These are phyloP conservation scores for Colletotrichum sublineola DNA, from an alignment of 2,329 filamentous ascomycete genomes.

Conservation along the genomic window DNA sequence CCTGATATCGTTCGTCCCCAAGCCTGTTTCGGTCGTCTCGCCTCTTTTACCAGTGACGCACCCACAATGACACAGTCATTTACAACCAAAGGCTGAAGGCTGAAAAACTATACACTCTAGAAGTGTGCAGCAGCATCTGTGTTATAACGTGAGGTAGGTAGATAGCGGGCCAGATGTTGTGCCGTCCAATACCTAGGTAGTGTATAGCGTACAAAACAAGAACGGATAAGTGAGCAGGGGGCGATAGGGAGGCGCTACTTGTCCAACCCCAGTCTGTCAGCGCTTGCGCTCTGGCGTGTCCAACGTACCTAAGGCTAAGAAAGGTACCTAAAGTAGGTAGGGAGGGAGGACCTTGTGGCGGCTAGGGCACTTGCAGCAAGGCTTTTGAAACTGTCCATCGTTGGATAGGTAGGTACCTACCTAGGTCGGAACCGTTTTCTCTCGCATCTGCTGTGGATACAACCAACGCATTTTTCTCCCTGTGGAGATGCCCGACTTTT, in stretches of 20 bases:
- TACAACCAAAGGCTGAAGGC: not conserved
- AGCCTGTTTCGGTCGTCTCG: slow-evolving; percentile 3
- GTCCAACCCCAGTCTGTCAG: slow-evolving; percentile 24
- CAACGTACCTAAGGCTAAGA: not conserved
- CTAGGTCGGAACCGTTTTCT: slow-evolving; percentile 33
- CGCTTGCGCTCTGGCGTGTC: slow-evolving; percentile 28
- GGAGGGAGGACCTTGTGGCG: slow-evolving; percentile 13
- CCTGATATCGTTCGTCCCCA: slow-evolving; percentile 25
- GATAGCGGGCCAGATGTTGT: not conserved
- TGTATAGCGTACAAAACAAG: not conserved
- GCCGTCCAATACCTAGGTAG: not conserved
- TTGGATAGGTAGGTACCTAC: not conserved
- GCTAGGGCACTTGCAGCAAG: slow-evolving; percentile 28
- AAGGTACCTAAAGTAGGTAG: not conserved
- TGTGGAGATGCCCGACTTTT: slow-evolving; percentile 29
- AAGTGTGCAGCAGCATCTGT: not conserved
- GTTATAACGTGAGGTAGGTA: too few relatives aligned
- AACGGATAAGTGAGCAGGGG: slow-evolving; percentile 18
- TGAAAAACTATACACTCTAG: not conserved
- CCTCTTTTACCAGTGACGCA: not conserved
- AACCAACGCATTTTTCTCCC: slow-evolving; percentile 40
- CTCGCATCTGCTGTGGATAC: slow-evolving; percentile 34
- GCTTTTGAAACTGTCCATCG: slow-evolving; percentile 29
- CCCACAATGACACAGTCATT: not conserved
- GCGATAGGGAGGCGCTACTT: slow-evolving; percentile 3